Percentiles rank a stretch among this genome's conserved stretches.
phyloP scores from a whole-genome alignment of 441 rosid species.

The Populus hybrid region DNA sequence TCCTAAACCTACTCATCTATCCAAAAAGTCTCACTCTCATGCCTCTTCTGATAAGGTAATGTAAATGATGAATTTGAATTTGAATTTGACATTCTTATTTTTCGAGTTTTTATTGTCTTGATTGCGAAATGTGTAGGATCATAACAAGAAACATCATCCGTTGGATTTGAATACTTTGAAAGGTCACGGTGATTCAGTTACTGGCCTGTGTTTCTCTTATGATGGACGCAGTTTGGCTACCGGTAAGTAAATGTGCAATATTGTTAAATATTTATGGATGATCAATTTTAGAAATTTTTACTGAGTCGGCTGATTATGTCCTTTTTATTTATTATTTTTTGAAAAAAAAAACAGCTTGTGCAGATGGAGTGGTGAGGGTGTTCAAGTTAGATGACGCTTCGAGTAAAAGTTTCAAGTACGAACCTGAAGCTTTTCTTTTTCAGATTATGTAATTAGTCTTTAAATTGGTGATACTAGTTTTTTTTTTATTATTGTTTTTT shows the following conservation, averaged over 20 bases:
- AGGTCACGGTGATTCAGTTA: conserved; percentile 91
- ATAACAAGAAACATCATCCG: conserved; percentile 75
- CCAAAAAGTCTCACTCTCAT: conserved; percentile 61
- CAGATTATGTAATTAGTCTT: not conserved
- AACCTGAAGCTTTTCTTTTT: conserved; percentile 1
- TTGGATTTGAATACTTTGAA: conserved; percentile 93
- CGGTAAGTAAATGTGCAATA: conserved; percentile 30
- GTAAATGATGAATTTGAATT: not conserved
- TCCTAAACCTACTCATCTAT: conserved; percentile 45
- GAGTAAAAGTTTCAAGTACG: conserved; percentile 96
- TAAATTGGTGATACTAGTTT: not conserved
- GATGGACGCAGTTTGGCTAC: conserved; percentile 82
- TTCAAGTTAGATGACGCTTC: conserved; percentile 92
- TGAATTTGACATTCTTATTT: not conserved
- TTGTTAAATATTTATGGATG: not conserved
- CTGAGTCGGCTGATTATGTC: not conserved
- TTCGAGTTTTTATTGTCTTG: not conserved
- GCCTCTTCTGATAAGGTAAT: conserved; percentile 69
- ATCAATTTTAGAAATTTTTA: not conserved
- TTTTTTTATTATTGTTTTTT: not conserved
- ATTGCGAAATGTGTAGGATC: conserved; percentile 50
- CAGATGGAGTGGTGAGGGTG: conserved; percentile 79
- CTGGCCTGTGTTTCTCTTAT: conserved; percentile 71
- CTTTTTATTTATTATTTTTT: conserved; percentile 2
- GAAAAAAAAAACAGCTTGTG: conserved; percentile 62